Evolutionary conservation across 208 protist species (phyloP), one percentile per base, ranked within the genome.

Genomic region (Hexamita inflata): DNA sequence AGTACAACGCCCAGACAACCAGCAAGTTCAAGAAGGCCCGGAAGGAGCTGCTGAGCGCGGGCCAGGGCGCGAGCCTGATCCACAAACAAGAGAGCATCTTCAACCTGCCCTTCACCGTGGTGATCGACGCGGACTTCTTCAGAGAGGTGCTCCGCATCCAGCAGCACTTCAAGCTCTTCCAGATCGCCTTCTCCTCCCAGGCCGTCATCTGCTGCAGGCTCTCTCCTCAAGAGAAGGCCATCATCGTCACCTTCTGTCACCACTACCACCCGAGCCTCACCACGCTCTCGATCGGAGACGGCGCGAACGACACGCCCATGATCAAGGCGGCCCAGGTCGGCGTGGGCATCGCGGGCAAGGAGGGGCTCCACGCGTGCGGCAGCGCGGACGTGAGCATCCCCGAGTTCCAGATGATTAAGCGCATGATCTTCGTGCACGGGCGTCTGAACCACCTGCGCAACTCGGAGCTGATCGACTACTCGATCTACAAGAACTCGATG

Each of bases 291-390:
- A 77, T 80, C 24, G 77, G 77, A 1, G 77, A 80, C 40, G 77
- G 77, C 15, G 77, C 73, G 0, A 80, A 80, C 57, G 77, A 80
- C 57, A 32, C 59, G n/a, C 13, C 1, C 11, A 80, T 80, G 77
- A 80, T 80, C 39, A 62, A 80, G 32, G 15, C 73, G 19, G 77
- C 77, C 11, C 1, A 68, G 34, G 58, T 80, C 28, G 77, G 77
- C 29, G 41, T 80, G 32, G 77, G 77, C 0, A 77, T 80, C 32
- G 32, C 30, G 29, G 77, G 77, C 0, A 61, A 29, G 2, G 77
- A 80, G 38, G 77, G 77, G 1, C 19, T 61, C 1, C 77, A 80
- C 15, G 77, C 77, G 0, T 60, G 29, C 19, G 4, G 45, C 28
- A 1, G 57, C 32, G 38, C 66, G 2, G 77, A 80, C 45, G 64